These are phyloP conservation scores for Podospora sp. DNA, from an alignment of 495 filamentous ascomycete genomes.

Conservation along the genomic window DNA sequence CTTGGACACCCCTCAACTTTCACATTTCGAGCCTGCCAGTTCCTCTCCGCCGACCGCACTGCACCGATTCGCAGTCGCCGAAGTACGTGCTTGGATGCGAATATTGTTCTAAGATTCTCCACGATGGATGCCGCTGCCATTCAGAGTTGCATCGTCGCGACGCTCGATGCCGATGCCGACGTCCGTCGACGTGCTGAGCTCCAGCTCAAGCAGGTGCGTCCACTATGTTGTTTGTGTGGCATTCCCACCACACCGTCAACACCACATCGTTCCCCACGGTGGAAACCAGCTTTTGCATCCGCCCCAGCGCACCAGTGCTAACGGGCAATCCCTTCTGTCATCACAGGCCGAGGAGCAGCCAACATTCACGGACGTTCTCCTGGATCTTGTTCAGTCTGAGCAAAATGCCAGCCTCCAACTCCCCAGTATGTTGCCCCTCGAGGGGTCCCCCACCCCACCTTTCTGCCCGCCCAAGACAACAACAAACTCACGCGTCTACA, in stretches of 20 bases:
- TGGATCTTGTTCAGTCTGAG: conserved; percentile 88
- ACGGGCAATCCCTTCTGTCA: conserved; percentile 1
- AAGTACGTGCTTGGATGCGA: conserved; percentile 34
- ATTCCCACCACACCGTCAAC: conserved; percentile 5
- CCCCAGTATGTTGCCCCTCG: conserved; percentile 68
- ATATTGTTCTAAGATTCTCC: conserved; percentile 30
- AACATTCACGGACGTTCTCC: conserved; percentile 85
- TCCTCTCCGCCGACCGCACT: conserved; percentile 20
- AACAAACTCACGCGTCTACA: conserved; percentile 25
- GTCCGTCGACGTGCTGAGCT: conserved; percentile 83
- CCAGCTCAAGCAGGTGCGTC: conserved; percentile 88
- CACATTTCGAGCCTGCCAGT: conserved; percentile 28
- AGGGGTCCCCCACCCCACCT: conserved; percentile 16
- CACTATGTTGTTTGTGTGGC: conserved; percentile 12
- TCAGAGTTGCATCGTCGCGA: conserved; percentile 84
- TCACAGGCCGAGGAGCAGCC: conserved; percentile 84
- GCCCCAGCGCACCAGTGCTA: neutral
- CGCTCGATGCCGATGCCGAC: conserved; percentile 82
- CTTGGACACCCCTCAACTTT: conserved; percentile 27
- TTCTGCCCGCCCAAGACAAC: conserved; percentile 14
- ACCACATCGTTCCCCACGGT: neutral
- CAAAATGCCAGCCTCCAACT: conserved; percentile 80
- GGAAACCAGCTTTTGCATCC: neutral
- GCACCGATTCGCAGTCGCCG: conserved; percentile 11
- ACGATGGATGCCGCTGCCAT: conserved; percentile 86